phyloP scores from a whole-genome alignment of 2,329 filamentous ascomycete genomes.

The Dothideomycetes sp. region DNA sequence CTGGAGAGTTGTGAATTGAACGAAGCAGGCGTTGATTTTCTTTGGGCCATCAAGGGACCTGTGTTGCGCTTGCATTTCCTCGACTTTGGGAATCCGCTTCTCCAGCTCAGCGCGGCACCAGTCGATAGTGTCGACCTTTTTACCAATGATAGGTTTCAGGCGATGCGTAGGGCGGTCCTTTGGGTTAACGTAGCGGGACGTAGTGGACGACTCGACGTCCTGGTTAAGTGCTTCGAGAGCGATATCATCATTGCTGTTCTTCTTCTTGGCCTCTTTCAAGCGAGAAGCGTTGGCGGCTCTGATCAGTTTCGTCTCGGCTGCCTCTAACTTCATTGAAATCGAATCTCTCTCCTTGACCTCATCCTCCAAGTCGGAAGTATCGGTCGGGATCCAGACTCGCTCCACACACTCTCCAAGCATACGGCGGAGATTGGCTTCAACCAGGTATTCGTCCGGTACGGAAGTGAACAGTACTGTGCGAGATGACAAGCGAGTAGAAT shows the following conservation, averaged over 20 bases:
- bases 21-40: slow-evolving; percentile 69
- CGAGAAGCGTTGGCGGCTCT: slow-evolving; percentile 65
- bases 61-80: slow-evolving; percentile 59
- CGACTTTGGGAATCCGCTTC: slow-evolving; percentile 62
- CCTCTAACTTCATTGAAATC: slow-evolving; percentile 72
- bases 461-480: slow-evolving; percentile 83
- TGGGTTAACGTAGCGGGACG: slow-evolving; percentile 62
- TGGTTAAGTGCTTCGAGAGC: slow-evolving; percentile 43
- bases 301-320: slow-evolving; percentile 77
- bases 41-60: slow-evolving; percentile 50
- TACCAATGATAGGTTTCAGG: slow-evolving; percentile 61
- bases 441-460: slow-evolving; percentile 69
- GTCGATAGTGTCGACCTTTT: slow-evolving; percentile 90
- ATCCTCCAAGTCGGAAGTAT: slow-evolving; percentile 68
- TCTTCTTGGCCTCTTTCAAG: slow-evolving; percentile 57
- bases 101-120: slow-evolving; percentile 75
- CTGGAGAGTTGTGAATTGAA: slow-evolving; percentile 76
- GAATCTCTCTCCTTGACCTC: slow-evolving; percentile 74
- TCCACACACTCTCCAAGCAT: slow-evolving; percentile 76
- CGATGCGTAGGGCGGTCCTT: slow-evolving; percentile 72
- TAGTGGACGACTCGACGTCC: slow-evolving; percentile 59
- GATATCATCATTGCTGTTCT: slow-evolving; percentile 47
- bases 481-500: slow-evolving; percentile 77
- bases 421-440: slow-evolving; percentile 64
- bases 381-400: slow-evolving; percentile 73